These are phyloP conservation scores for Blastomyces parvus DNA, from an alignment of 2,329 filamentous ascomycete genomes.

Conservation along the genomic window DNA sequence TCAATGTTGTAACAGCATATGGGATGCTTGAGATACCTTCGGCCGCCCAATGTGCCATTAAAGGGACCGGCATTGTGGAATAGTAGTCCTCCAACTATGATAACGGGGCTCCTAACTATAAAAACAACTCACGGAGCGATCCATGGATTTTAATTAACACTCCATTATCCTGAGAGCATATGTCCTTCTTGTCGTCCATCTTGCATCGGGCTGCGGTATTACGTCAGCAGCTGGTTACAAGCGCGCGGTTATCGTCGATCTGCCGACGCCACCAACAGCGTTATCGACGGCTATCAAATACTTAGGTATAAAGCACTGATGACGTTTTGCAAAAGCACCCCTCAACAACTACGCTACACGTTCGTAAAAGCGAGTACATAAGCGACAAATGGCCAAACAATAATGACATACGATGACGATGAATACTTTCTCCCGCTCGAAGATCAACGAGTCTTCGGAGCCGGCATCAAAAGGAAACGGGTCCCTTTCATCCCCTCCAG, in stretches of 20 bases:
- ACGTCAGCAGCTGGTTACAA: neutral
- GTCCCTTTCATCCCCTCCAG: slow-evolving; percentile 51
- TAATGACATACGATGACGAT: slow-evolving; percentile 38
- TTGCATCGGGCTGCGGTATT: neutral
- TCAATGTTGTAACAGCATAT: slow-evolving; percentile 44
- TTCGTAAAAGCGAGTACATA: neutral
- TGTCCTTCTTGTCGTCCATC: neutral
- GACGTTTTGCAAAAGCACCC: neutral
- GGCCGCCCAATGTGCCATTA: slow-evolving; percentile 45
- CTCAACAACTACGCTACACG: neutral
- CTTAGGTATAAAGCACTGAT: neutral
- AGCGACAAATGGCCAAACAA: neutral
- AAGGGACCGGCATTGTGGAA: slow-evolving; percentile 51
- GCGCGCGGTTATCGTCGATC: neutral
- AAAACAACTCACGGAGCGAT: neutral
- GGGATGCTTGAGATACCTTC: slow-evolving; percentile 49
- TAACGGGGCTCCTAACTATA: neutral
- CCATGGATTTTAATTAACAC: no score
- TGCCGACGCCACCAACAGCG: neutral
- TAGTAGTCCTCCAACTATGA: neutral
- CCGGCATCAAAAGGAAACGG: slow-evolving; percentile 52
- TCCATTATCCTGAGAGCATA: no score
- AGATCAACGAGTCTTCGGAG: slow-evolving; percentile 52
- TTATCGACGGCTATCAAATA: no score
- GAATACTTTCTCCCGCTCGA: slow-evolving; percentile 50